Conservation (phyloP, 257 asterid species). For the Striga asiatica region DNA sequence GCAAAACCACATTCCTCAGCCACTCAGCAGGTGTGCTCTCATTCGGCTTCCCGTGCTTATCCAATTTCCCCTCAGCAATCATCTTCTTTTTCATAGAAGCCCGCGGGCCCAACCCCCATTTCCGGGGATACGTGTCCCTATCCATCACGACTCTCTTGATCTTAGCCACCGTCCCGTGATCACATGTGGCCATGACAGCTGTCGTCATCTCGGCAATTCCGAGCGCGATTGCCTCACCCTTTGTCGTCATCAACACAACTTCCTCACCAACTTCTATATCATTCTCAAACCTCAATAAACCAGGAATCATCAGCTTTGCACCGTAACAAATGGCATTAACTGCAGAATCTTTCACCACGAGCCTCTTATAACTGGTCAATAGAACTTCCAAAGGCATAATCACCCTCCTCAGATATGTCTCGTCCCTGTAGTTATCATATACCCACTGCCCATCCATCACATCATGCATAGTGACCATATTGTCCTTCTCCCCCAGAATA, state of each 20-base stretch:
- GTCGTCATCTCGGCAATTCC: conserved; percentile 93
- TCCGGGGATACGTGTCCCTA: conserved; percentile 83
- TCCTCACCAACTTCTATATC: conserved; percentile 75
- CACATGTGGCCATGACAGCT: conserved; percentile 81
- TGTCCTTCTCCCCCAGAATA: conserved; percentile 80
- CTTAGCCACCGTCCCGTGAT: conserved; percentile 78
- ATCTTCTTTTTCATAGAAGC: conserved; percentile 79
- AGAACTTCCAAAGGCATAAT: conserved; percentile 75
- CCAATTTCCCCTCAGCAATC: conserved; percentile 69
- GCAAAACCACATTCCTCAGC: conserved; percentile 58
- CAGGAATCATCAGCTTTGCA: conserved; percentile 80
- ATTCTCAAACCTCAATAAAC: conserved; percentile 76
- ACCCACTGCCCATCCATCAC: conserved; percentile 82
- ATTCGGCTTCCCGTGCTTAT: conserved; percentile 64
- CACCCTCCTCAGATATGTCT: conserved; percentile 71
- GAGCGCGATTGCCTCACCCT: conserved; percentile 75
- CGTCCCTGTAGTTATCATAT: conserved; percentile 65
- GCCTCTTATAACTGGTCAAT: conserved; percentile 72
- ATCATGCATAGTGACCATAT: conserved; percentile 87
- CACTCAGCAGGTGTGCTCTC: conserved; percentile 67
- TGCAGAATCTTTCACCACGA: conserved; percentile 76
- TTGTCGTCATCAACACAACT: conserved; percentile 75
- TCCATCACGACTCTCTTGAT: conserved; percentile 94
- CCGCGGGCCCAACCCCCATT: conserved; percentile 91
- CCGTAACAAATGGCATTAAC: conserved; percentile 86